Base-by-base conservation (phyloP, 2,329 filamentous ascomycete genomes). In the Emergomyces pasteurianus region DNA sequence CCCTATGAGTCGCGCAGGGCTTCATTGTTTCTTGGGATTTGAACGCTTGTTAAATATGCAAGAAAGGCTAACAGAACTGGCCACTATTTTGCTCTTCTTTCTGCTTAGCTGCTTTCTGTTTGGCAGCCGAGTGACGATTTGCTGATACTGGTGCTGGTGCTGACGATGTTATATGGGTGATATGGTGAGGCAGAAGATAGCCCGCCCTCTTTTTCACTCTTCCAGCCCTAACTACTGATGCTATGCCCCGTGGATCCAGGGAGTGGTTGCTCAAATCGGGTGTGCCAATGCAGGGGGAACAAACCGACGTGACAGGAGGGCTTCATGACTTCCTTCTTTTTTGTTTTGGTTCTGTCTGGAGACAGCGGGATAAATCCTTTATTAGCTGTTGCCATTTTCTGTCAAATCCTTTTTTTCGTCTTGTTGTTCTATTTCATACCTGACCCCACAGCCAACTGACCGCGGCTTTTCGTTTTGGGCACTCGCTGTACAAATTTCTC, bases 191-290 rank as follows among this genome's bases (percentile, higher is more conserved):
- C 50, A 53, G 31, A 34, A 10, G 31, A 53, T 9, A 36, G 50
- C 50, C 50, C 50, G 28, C 54, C n/a, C 23, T 58, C 36, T 53
- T 31, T 42, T n/a, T n/a, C n/a, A n/a, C 28, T 21, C 49, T 36
- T 23, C 57, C 52, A 47, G 57, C 57, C 60, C 53, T 58, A 31
- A 31, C 31, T 31, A 46, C 52, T 52, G 42, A 50, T 50, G 52
- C 50, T 23, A 38, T 60, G 62, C 62, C 59, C 59, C 59, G 62
- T 63, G 62, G 62, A 63, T 52, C 59, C 59, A 63, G 57, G 36
- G 47, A 59, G 21, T 9, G 3, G 49, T 16, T 21, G 26, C 43
- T 59, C 50, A 50, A 47, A 38, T 36, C 23, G 46, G 42, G 42
- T 36, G 26, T 50, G 50, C 23, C 56, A 40, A 58, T 50, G 56